These are phyloP conservation scores for Sanghuangporus baumii DNA, from an alignment of 1,284 basidiomycete species.

Conservation along the genomic window DNA sequence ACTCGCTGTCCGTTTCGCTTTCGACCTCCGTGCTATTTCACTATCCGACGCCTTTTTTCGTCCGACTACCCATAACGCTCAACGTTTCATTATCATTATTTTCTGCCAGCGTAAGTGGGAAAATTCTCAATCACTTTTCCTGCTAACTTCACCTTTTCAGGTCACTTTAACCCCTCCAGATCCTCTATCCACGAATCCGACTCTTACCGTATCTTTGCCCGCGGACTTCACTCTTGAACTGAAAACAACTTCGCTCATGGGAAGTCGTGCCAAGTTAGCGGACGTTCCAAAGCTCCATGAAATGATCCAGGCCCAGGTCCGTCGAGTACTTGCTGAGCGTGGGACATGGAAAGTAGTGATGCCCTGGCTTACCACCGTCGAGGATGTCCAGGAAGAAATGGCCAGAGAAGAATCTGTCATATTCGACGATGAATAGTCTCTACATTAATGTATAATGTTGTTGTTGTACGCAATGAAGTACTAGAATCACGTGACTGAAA, in stretches of 20 bases:
- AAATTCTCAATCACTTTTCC: neutral
- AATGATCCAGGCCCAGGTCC: constrained; percentile 70
- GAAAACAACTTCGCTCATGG: constrained; percentile 72
- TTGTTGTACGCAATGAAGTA: neutral
- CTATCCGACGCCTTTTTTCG: constrained; percentile 74
- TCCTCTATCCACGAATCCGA: constrained; percentile 41
- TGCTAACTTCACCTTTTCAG: constrained; percentile 20
- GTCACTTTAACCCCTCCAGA: constrained; percentile 40
- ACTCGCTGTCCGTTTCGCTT: constrained; percentile 67
- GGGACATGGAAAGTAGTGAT: constrained; percentile 65
- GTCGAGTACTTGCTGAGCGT: constrained; percentile 50
- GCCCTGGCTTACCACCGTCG: constrained; percentile 52
- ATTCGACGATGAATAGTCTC: neutral
- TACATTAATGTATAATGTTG: neutral
- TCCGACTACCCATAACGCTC: constrained; percentile 72
- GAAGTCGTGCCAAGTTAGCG: constrained; percentile 76
- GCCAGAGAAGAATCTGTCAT: neutral
- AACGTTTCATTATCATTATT: constrained; percentile 75
- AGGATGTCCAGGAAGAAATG: constrained; percentile 23
- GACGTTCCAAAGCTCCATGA: constrained; percentile 83
- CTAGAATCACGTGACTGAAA: neutral
- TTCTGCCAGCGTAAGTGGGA: constrained; percentile 51
- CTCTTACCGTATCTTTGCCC: constrained; percentile 55
- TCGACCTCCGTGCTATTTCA: constrained; percentile 81
- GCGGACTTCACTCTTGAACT: constrained; percentile 64